Evolutionary conservation across 1,284 basidiomycete species (phyloP), one percentile per base, ranked within the genome.

Genomic region (Pulchroboletus neoregius): DNA sequence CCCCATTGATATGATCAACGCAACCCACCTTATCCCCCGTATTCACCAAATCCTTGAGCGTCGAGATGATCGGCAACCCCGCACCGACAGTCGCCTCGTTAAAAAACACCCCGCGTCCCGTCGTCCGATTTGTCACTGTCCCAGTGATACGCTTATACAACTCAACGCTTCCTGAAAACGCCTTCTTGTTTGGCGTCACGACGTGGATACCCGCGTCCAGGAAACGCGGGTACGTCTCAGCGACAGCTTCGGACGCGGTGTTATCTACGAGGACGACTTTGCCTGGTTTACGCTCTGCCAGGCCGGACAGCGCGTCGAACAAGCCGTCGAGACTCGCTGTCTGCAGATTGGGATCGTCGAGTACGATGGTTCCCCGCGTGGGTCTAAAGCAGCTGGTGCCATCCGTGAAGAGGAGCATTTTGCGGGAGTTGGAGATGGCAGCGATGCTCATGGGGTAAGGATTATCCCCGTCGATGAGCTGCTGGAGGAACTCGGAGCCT

Each of bases 131-230:
- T 4, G 27, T 22, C 3, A 15, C 16, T 9, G 42, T 18, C 10
- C 66, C 61, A 28, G 85, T 56, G 56, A 98, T 94, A 32, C 72
- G 68, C 46, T 87, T 72, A 66, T 89, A 97, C 32, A 97, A 71
- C 13, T 62, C 62, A 27, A 86, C 70, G n/a, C 80, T 74, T 0
- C 87, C 84, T 4, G 92, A 95, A 63, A 88, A 92, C 0, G 89
- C 95, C 71, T 98, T 98, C 70, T 99, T 99, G 77, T 98, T 99
- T 12, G 96, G 95, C 0, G 95, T 99, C 36, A 96, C 85, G 54
- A 99, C 81, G 64, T 87, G 82, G 45, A 98, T 79, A 7, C 93
- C 94, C 6, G 79, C 78, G 44, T 74, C 71, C 48, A 99, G 72
- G 70, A 95, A 87, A 23, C 73, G 69, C 0, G 96, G 92, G 68